Percentiles rank a stretch among this genome's conserved stretches.
phyloP scores from a whole-genome alignment of 768 basidiomycete genomes.

The Hygrocybe coccinea region DNA sequence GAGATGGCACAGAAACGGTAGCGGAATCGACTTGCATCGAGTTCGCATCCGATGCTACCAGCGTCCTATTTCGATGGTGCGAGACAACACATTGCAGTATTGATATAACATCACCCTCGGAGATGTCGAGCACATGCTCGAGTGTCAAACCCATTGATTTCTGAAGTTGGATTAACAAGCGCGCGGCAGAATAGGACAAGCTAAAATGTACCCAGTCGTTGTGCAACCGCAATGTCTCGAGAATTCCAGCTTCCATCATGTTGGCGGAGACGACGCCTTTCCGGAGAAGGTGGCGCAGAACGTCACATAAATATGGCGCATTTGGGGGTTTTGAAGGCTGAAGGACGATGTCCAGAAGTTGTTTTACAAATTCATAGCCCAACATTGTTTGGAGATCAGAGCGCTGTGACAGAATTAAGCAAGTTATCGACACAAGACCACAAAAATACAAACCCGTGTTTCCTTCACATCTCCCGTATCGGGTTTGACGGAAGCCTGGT shows the following conservation, averaged over 20 bases:
- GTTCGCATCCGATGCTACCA: conserved; percentile 22
- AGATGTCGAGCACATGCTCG: conserved; percentile 52
- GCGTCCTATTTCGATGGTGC: conserved; percentile 26
- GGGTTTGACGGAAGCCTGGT: neutral
- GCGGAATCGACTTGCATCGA: conserved; percentile 38
- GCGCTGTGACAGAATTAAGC: neutral
- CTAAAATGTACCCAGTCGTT: conserved; percentile 63
- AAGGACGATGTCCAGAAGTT: conserved; percentile 49
- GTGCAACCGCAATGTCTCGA: conserved; percentile 47
- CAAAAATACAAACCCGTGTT: conserved; percentile 12
- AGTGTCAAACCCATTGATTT: conserved; percentile 49
- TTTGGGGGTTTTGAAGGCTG: conserved; percentile 36
- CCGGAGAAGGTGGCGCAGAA: conserved; percentile 55
- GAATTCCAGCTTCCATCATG: conserved; percentile 59
- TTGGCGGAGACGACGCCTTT: conserved; percentile 49
- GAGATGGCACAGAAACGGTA: conserved; percentile 18
- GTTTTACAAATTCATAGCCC: conserved; percentile 53
- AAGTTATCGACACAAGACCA: neutral
- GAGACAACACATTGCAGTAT: conserved; percentile 43
- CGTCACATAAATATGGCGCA: conserved; percentile 49
- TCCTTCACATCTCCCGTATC: neutral
- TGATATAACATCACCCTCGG: conserved; percentile 59
- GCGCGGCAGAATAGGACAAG: neutral
- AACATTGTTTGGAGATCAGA: conserved; percentile 16
- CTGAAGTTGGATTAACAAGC: conserved; percentile 21